Conservation (phyloP, 495 filamentous ascomycete genomes). For the Podospora comata region DNA sequence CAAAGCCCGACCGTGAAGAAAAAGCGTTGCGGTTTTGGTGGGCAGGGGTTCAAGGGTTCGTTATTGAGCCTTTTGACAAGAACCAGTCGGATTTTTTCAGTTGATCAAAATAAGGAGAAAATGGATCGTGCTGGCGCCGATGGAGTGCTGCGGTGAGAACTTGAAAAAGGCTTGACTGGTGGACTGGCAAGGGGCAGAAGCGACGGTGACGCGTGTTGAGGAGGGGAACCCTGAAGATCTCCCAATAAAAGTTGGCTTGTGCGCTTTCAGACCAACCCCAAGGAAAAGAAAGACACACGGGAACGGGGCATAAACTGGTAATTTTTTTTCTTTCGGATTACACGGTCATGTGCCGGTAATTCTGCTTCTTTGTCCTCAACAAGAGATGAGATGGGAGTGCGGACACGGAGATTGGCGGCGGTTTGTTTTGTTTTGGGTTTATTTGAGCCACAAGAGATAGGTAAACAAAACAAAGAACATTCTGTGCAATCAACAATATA, state of each 20-base stretch:
- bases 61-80: not conserved
- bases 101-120: slow-evolving; percentile 4
- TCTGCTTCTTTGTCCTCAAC: not conserved
- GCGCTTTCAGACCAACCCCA: not conserved
- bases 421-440: slow-evolving; percentile 16
- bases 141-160: not conserved
- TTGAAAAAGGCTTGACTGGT: not conserved
- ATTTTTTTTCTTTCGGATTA: slow-evolving; percentile 5
- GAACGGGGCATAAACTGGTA: slow-evolving; percentile 3
- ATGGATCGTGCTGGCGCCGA: not conserved
- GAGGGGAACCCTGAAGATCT: slow-evolving; percentile 13
- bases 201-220: slow-evolving; percentile 2
- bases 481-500: not conserved
- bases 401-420: slow-evolving; percentile 4
- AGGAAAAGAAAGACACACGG: not conserved
- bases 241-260: slow-evolving; percentile 4
- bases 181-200: not conserved
- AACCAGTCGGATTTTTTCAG: not conserved
- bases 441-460: slow-evolving; percentile 5
- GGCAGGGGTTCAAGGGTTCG: not conserved
- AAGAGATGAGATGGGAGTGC: slow-evolving; percentile 1
- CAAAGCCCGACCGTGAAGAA: not conserved
- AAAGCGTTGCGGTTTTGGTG: not conserved
- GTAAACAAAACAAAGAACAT: slow-evolving; percentile 19
- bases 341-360: not conserved